Evolutionary conservation across 768 basidiomycete species (phyloP), one percentile per base, ranked within the genome.

Genomic region (Kwoniella sp.): DNA sequence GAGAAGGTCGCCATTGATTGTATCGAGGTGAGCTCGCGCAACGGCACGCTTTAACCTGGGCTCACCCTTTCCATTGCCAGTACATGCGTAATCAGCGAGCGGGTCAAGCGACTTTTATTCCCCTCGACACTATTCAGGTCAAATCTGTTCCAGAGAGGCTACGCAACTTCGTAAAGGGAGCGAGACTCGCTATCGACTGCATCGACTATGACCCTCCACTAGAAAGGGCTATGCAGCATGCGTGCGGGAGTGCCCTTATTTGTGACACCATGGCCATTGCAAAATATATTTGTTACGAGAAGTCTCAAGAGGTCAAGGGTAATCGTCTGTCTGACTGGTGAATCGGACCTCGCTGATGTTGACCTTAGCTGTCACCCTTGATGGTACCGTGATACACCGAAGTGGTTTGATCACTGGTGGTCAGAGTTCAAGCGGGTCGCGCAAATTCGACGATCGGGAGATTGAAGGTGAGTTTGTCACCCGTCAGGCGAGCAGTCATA

Each of bases 401-500:
- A 91, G 89, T 60, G 95, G 95, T 56, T 77, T 93, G 40, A 98
- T 99, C 69, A 99, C 95, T 28, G 95, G 95, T 76, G 95, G 95
- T 23, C 79, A 83, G 41, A 88, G 89, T 62, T 81, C 85, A 0
- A 84, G 85, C 56, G 80, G 74, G n/a, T 80, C 80, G 33, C 87
- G 88, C 76, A 90, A 89, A 69, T 96, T 90, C 86, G 89, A 93
- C 53, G 93, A 98, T 71, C 87, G 86, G 63, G 91, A 95, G 62
- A 81, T 96, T 3, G 84, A 89, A 74, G 87, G 90, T 88, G 58
- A 36, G 75, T 63, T 8, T 25, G 25, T 7, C 32, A 37, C n/a
- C 27, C n/a, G 5, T 33, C 22, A 40, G 19, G 6, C 9, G 32
- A 46, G 22, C 15, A 22, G 15, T 23, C 29, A 26, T 42, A 25